These are phyloP conservation scores for Abelmoschus esculentus DNA, from an alignment of 345 rosid genomes.

Conservation along the genomic window DNA sequence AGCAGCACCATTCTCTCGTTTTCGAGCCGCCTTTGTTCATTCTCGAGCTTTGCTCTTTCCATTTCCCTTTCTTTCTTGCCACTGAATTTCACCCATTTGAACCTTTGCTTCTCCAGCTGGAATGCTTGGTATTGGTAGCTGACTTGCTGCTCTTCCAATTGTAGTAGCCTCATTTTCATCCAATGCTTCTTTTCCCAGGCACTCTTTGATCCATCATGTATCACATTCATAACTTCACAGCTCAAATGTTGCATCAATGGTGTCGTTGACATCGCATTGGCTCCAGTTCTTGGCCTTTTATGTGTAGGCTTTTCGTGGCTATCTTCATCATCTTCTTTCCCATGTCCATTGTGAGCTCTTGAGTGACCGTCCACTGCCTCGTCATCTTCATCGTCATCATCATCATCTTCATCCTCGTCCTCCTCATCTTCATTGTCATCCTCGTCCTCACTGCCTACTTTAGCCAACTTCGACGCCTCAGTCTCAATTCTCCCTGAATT, in stretches of 20 bases:
- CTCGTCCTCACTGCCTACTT: constrained; percentile 42
- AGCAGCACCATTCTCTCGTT: constrained; percentile 67
- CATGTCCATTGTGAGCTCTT: constrained; percentile 35
- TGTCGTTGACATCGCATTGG: constrained; percentile 11
- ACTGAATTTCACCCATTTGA: constrained; percentile 86
- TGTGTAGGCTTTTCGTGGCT: constrained; percentile 17
- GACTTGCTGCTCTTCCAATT: constrained; percentile 69
- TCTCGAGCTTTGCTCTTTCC: constrained; percentile 80
- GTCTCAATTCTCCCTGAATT: constrained; percentile 27
- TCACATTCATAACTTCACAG: constrained; percentile 35
- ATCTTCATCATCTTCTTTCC: constrained; percentile 37
- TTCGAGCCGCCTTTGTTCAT: constrained; percentile 59
- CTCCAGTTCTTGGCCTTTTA: constrained; percentile 36
- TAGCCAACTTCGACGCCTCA: constrained; percentile 35
- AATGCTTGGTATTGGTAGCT: constrained; percentile 52
- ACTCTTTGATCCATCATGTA: constrained; percentile 51
- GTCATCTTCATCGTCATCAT: constrained; percentile 30
- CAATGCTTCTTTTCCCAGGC: constrained; percentile 89
- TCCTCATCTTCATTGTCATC: constrained; percentile 27
- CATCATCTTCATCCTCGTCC: constrained; percentile 13
- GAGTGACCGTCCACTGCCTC: constrained; percentile 25
- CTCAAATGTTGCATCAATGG: constrained; percentile 39
- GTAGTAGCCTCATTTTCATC: constrained; percentile 50
- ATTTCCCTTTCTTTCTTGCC: constrained; percentile 91
- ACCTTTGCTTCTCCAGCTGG: constrained; percentile 84